These are phyloP conservation scores for Oxalis stricta DNA, from an alignment of 441 rosid genomes.

Conservation along the genomic window DNA sequence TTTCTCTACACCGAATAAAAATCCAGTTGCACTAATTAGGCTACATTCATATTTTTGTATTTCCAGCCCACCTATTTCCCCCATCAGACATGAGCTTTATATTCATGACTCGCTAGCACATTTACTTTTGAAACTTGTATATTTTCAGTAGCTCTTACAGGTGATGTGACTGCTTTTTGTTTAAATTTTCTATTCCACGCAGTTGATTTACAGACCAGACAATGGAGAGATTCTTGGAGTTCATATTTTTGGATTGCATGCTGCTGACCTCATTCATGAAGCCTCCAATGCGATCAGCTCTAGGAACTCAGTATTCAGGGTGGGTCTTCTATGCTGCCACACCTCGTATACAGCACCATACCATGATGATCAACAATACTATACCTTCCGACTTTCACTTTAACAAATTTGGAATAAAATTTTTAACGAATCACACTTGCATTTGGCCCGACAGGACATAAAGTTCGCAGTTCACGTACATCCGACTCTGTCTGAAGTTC, in stretches of 20 bases:
- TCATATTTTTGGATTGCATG: slow-evolving; percentile 90
- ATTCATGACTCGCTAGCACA: not conserved
- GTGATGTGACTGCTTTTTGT: slow-evolving; percentile 2
- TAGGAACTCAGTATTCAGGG: slow-evolving; percentile 85
- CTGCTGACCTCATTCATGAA: slow-evolving; percentile 98
- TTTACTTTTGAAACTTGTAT: not conserved
- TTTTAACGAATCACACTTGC: not conserved
- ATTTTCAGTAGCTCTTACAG: not conserved
- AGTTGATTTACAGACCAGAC: slow-evolving; percentile 95
- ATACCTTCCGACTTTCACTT: too few species aligned
- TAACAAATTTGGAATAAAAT: not conserved
- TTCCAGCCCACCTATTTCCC: not conserved
- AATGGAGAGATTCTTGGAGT: slow-evolving; percentile 94
- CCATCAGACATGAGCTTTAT: not conserved
- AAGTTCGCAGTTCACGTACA: slow-evolving; percentile 91
- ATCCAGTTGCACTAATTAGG: too few species aligned
- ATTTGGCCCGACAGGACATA: slow-evolving; percentile 44
- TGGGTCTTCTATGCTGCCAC: slow-evolving; percentile 6
- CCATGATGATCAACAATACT: too few species aligned
- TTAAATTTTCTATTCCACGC: slow-evolving; percentile 12
- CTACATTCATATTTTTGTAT: not conserved
- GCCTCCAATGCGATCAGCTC: slow-evolving; percentile 92
- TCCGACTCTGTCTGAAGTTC: slow-evolving; percentile 90
- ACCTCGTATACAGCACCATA: not conserved
- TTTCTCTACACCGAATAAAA: too few species aligned